These are phyloP conservation scores for Betula pendula DNA, from an alignment of 306 rosid species.

Conservation along the genomic window DNA sequence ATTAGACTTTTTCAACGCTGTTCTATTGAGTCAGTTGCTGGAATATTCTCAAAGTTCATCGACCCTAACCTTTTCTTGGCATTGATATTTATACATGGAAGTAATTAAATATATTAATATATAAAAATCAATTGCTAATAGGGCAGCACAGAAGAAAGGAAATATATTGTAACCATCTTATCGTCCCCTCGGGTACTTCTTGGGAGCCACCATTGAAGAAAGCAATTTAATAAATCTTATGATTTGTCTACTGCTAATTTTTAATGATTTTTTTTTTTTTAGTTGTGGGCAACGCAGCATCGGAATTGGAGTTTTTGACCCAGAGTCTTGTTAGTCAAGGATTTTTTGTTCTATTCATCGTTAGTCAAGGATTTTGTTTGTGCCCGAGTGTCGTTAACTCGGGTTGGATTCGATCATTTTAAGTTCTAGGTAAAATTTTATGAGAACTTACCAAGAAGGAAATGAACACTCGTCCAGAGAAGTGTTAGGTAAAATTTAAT, in stretches of 20 bases:
- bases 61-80: background rate
- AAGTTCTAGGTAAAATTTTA: too few species aligned
- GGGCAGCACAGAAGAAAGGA: background rate
- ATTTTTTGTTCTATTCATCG: too few species aligned
- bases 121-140: background rate
- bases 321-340: background rate
- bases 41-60: conserved; percentile 1
- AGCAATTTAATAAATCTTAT: background rate
- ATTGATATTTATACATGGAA: background rate
- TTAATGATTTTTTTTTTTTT: background rate
- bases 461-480: too few species aligned
- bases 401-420: too few species aligned
- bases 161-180: background rate
- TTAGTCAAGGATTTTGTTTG: conserved; percentile 4
- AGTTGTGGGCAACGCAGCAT: background rate
- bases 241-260: background rate
- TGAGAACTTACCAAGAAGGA: too few species aligned
- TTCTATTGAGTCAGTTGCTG: background rate
- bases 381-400: background rate
- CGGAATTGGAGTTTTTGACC: background rate
- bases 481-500: too few species aligned
- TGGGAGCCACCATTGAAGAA: background rate
- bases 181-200: background rate
- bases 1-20: background rate
- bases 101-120: fast-evolving